Conservation (phyloP, 148 eudicot genomes). For the Heliamphora exappendiculata region DNA sequence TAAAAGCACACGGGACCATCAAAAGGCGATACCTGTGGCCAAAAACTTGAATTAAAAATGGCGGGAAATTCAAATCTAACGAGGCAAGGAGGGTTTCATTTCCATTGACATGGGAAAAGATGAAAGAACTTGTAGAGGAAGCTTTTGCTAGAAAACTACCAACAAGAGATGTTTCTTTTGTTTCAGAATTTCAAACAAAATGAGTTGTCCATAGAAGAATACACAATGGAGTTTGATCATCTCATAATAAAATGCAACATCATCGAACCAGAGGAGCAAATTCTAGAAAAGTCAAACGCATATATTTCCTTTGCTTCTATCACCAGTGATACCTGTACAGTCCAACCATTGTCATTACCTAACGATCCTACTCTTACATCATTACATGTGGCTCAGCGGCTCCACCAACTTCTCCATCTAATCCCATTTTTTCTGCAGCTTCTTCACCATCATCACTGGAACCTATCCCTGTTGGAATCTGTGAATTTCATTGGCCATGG, state of each 20-base stretch:
- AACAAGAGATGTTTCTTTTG: background rate
- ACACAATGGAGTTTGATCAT: background rate
- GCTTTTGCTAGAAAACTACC: background rate
- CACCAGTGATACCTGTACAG: too few relatives aligned
- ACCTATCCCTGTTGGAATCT: too few relatives aligned
- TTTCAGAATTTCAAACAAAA: background rate
- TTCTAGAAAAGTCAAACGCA: too few relatives aligned
- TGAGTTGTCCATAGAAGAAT: background rate
- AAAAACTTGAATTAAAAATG: background rate
- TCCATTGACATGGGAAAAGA: background rate
- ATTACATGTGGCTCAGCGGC: too few relatives aligned
- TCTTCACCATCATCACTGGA: too few relatives aligned
- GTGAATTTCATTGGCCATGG: too few relatives aligned
- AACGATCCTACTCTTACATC: too few relatives aligned
- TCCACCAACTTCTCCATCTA: too few relatives aligned
- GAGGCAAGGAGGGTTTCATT: background rate
- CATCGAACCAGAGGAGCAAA: background rate
- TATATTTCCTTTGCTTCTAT: too few relatives aligned
- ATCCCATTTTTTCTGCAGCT: too few relatives aligned
- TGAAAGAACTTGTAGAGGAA: background rate
- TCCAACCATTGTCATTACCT: too few relatives aligned
- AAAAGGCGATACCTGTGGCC: background rate
- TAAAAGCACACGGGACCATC: background rate
- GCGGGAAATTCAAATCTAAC: background rate
- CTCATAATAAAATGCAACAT: background rate